Conservation (phyloP, 2,329 filamentous ascomycete species). For the Monilinia fructigena region DNA sequence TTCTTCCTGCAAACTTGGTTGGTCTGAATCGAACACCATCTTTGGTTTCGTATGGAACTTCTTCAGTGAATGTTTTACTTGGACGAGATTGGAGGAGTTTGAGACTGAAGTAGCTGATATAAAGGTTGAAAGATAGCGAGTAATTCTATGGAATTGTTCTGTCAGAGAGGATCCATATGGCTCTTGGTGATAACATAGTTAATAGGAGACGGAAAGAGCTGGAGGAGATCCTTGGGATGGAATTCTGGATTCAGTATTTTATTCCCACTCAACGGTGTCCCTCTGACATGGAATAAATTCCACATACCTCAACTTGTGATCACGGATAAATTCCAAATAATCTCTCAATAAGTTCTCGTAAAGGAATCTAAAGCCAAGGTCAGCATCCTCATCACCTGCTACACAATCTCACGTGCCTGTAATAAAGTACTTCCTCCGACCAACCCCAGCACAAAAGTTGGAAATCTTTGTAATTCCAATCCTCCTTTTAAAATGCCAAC, state of each 20-base stretch:
- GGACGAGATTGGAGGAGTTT: conserved; percentile 57
- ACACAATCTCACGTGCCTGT: conserved; percentile 47
- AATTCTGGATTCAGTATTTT: neutral
- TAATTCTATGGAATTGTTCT: conserved; percentile 44
- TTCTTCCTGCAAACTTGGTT: conserved; percentile 60
- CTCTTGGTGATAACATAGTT: conserved; percentile 13
- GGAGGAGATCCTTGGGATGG: neutral
- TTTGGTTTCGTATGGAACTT: conserved; percentile 37
- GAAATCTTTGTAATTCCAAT: conserved; percentile 56
- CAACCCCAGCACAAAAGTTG: conserved; percentile 59
- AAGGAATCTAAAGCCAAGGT: conserved; percentile 37
- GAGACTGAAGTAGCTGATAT: conserved; percentile 58
- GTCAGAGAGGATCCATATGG: neutral
- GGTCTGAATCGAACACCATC: conserved; percentile 35
- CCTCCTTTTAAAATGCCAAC: conserved; percentile 50
- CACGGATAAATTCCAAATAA: conserved; percentile 34
- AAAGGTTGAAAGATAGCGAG: conserved; percentile 58
- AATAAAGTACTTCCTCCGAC: conserved; percentile 61
- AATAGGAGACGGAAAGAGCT: neutral
- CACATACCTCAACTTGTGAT: conserved; percentile 33
- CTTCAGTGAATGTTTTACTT: conserved; percentile 45
- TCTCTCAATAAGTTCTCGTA: conserved; percentile 37
- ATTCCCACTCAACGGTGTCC: neutral
- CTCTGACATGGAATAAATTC: neutral
- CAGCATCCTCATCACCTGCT: neutral